A percentile compares a stretch with the other conserved stretches of the same genome.
These are phyloP conservation scores for Rossbeevera mucosa DNA, from an alignment of 768 basidiomycete species.

Conservation along the genomic window DNA sequence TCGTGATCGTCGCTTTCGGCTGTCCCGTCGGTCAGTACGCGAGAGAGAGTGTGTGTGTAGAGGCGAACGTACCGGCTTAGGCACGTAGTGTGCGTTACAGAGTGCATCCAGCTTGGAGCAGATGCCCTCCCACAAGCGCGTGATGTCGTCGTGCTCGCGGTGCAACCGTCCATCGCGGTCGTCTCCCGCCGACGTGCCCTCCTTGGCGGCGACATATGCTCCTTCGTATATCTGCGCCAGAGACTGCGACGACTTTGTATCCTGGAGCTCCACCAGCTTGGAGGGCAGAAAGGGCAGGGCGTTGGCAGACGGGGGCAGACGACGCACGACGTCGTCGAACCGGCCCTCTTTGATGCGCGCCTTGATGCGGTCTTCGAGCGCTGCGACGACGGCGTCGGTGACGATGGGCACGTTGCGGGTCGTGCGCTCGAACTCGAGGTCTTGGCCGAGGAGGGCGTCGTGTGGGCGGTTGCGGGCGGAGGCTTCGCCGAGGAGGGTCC, in stretches of 20 bases:
- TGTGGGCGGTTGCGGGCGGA: slow-evolving; percentile 77
- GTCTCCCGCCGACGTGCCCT: slow-evolving; percentile 45
- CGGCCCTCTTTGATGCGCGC: slow-evolving; percentile 75
- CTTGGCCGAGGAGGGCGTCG: slow-evolving; percentile 89
- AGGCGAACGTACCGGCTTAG: slow-evolving; percentile 68
- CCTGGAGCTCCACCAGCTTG: slow-evolving; percentile 81
- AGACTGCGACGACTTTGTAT: slow-evolving; percentile 81
- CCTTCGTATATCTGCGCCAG: slow-evolving; percentile 96
- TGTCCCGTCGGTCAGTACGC: slow-evolving; percentile 26
- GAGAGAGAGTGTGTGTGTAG: neutral
- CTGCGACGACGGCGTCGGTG: slow-evolving; percentile 80
- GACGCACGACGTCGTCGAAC: slow-evolving; percentile 92
- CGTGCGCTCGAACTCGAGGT: slow-evolving; percentile 90
- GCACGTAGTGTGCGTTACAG: slow-evolving; percentile 92
- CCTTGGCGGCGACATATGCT: slow-evolving; percentile 72
- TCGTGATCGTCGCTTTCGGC: slow-evolving; percentile 87
- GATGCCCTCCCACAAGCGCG: slow-evolving; percentile 77
- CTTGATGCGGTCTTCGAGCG: slow-evolving; percentile 89
- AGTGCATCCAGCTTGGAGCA: slow-evolving; percentile 88
- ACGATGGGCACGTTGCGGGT: slow-evolving; percentile 84
- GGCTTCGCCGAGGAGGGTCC: slow-evolving; percentile 92
- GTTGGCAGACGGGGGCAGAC: slow-evolving; percentile 52
- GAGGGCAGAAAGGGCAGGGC: slow-evolving; percentile 91
- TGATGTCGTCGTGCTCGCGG: slow-evolving; percentile 87
- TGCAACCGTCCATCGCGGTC: slow-evolving; percentile 85